Conservation (phyloP, 2,329 filamentous ascomycete genomes). For the Fusarium papillatum region DNA sequence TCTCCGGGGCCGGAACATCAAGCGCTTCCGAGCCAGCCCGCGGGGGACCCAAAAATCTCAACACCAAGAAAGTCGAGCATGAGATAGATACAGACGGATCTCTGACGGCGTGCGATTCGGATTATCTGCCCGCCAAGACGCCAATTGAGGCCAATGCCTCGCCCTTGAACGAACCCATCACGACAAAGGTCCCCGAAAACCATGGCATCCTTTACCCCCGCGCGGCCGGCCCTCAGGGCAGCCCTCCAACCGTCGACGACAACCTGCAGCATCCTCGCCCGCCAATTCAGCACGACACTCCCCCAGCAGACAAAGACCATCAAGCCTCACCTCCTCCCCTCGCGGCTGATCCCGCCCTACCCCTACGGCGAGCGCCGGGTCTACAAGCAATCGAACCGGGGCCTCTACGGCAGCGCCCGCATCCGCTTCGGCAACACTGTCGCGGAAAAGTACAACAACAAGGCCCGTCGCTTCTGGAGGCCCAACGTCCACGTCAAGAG, state of each 20-base stretch:
- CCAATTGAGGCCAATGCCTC: conserved; percentile 43
- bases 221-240: conserved; percentile 35
- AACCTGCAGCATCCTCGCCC: conserved; percentile 16
- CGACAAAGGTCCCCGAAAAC: background rate
- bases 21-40: conserved; percentile 29
- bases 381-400: conserved; percentile 86
- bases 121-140: conserved; percentile 13
- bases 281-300: conserved; percentile 55
- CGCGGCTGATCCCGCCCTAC: conserved; percentile 72
- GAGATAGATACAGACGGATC: conserved; percentile 21
- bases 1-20: conserved; percentile 45
- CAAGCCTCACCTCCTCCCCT: conserved; percentile 59
- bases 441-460: conserved; percentile 76
- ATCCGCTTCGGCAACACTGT: conserved; percentile 88
- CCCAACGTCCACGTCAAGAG: conserved; percentile 80
- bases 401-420: conserved; percentile 77
- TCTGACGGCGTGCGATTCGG: conserved; percentile 26
- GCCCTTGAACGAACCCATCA: conserved; percentile 3
- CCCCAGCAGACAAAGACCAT: conserved; percentile 55
- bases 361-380: conserved; percentile 78
- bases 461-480: conserved; percentile 80
- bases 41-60: conserved; percentile 41
- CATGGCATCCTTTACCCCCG: conserved; percentile 42
- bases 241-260: conserved; percentile 16
- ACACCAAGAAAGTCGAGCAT: conserved; percentile 20